phyloP scores from a whole-genome alignment of 2,329 filamentous ascomycete genomes.

The Aspergillus pseudonomiae region DNA sequence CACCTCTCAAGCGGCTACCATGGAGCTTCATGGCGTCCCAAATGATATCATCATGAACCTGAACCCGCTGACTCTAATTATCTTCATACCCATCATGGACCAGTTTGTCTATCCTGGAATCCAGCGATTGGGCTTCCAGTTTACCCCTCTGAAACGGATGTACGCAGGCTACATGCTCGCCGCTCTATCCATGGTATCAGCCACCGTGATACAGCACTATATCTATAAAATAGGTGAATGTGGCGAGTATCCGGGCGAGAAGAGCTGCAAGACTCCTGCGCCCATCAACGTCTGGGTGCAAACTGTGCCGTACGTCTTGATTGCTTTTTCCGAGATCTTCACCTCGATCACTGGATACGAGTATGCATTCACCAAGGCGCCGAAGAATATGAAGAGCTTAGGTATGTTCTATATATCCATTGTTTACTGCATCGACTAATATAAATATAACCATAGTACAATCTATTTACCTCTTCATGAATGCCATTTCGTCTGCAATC shows the following conservation, averaged over 20 bases:
- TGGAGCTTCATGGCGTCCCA: slow-evolving; percentile 55
- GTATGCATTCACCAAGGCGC: slow-evolving; percentile 75
- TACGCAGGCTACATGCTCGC: slow-evolving; percentile 54
- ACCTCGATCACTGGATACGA: slow-evolving; percentile 66
- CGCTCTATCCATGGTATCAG: slow-evolving; percentile 53
- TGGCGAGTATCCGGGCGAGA: slow-evolving; percentile 53
- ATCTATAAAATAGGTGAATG: slow-evolving; percentile 66
- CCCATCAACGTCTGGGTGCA: slow-evolving; percentile 66
- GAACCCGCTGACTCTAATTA: slow-evolving; percentile 55
- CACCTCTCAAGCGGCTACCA: slow-evolving; percentile 57
- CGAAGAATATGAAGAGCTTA: slow-evolving; percentile 75
- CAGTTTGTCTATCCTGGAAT: slow-evolving; percentile 55
- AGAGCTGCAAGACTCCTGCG: slow-evolving; percentile 50
- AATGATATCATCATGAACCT: slow-evolving; percentile 60
- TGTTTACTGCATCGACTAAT: slow-evolving; percentile 24
- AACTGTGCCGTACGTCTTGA: slow-evolving; percentile 53
- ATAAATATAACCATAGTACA: slow-evolving; percentile 47
- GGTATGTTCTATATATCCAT: slow-evolving; percentile 45
- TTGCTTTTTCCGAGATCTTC: slow-evolving; percentile 61
- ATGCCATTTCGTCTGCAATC: slow-evolving; percentile 67
- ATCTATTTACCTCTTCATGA: slow-evolving; percentile 70
- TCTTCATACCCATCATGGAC: slow-evolving; percentile 59
- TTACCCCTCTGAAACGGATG: slow-evolving; percentile 59
- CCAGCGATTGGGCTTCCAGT: slow-evolving; percentile 49
- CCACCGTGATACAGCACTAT: slow-evolving; percentile 52